Evolutionary conservation across 805 yeast genomes (phyloP).

Genomic region (Ascoidea tarda): DNA sequence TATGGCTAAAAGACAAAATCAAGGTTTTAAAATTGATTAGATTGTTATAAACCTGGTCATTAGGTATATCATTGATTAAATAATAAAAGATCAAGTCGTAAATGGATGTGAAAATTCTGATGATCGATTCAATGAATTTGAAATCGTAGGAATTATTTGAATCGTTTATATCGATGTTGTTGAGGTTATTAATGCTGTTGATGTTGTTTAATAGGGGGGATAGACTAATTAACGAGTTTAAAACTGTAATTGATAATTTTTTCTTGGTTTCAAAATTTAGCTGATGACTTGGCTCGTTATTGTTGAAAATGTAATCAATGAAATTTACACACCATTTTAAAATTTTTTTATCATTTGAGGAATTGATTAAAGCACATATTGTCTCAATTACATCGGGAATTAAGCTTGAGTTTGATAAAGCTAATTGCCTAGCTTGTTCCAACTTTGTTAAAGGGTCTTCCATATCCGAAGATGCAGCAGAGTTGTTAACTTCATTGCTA

Average conservation of each 20-base stretch:
- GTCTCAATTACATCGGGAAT: not conserved
- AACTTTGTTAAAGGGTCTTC: not conserved
- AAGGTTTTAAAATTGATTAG: not conserved
- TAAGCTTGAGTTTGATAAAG: not conserved
- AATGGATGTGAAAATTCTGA: not conserved
- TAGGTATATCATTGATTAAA: not conserved
- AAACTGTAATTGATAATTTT: not conserved
- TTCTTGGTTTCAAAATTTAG: not conserved
- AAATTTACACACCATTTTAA: not conserved
- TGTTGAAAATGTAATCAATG: no score
- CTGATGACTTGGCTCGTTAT: not conserved
- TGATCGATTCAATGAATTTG: no score
- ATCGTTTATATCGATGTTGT: not conserved
- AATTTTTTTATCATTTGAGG: not conserved
- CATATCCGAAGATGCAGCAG: not conserved
- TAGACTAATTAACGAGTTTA: not conserved
- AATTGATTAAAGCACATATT: not conserved
- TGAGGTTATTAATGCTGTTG: no score
- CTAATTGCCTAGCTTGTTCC: not conserved
- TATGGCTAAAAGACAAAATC: no score
- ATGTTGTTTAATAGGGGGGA: not conserved
- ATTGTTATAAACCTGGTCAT: no score
- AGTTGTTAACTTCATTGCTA: no score
- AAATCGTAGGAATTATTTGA: no score
- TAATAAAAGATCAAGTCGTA: not conserved